phyloP scores from a whole-genome alignment of 495 filamentous ascomycete species.

The Podospora pseudoanserina region DNA sequence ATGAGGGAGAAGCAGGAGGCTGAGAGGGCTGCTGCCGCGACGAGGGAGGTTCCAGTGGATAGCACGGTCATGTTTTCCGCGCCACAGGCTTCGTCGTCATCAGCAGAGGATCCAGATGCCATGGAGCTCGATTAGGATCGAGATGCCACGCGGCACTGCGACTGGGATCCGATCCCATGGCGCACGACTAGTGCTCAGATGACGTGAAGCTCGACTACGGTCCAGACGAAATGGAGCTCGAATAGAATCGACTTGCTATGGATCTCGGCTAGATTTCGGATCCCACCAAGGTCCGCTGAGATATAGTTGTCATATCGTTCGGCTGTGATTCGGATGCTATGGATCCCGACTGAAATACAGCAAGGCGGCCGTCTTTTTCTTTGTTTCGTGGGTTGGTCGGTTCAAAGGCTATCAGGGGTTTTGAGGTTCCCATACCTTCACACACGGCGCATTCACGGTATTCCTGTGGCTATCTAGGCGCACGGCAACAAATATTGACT shows the following conservation, averaged over 20 bases:
- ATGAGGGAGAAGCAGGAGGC: slow-evolving; percentile 48
- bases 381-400: background rate
- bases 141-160: slow-evolving; percentile 19
- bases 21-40: slow-evolving; percentile 12
- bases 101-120: slow-evolving; percentile 52
- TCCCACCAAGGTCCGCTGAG: too few species aligned
- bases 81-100: background rate
- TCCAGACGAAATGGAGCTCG: too few species aligned
- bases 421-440: background rate
- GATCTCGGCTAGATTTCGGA: too few species aligned
- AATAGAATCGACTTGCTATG: too few species aligned
- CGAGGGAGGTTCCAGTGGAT: slow-evolving; percentile 7
- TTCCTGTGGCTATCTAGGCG: background rate
- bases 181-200: too few species aligned
- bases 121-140: slow-evolving; percentile 64
- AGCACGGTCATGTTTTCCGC: background rate
- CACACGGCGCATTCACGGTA: background rate
- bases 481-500: slow-evolving; percentile 2
- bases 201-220: too few species aligned
- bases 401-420: background rate
- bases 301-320: too few species aligned
- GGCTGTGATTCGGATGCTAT: slow-evolving; percentile 58
- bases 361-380: background rate
- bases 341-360: slow-evolving; percentile 58
- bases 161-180: slow-evolving; percentile 28